Evolutionary conservation across 2,329 filamentous ascomycete species (phyloP), one percentile per base, ranked within the genome.

Genomic region (Chaetomium sp.): DNA sequence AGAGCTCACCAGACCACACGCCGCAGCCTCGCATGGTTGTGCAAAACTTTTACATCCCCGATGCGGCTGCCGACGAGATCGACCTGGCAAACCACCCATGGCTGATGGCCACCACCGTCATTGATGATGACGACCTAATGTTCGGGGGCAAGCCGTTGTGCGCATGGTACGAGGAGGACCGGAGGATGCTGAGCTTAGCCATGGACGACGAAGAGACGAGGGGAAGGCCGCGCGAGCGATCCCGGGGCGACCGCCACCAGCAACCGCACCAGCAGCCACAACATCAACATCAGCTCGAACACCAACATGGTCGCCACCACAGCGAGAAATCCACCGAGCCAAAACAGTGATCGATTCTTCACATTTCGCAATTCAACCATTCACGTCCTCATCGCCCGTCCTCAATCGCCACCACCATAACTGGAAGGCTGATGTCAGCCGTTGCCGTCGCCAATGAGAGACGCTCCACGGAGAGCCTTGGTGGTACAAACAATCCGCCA

Each of bases 91-190:
- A 47, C 50, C 74, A 76, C 65, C 67, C 75, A 54, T 86, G 83
- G 84, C 80, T 84, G 67, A 78, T 82, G 61, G 80, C 82, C 38
- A 86, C 82, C 38, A 86, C 82, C 57, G 77, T 84, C 66, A 87
- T 87, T 70, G 84, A 87, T 63, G 85, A 87, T 71, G 84, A 86
- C 63, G 85, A 87, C 68, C 77, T 87, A 45, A 86, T 81, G 73
- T 87, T 87, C 70, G 83, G 84, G 63, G 85, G 85, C 70, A 87
- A 87, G 79, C 79, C 83, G 47, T 74, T 87, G 50, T 84, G 83
- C 73, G 76, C 80, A 19, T 86, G 84, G 84, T 85, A 87, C 73
- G 85, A 87, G 75, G 85, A 87, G 76, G 83, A 85, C 67, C 78
- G 82, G 50, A 75, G 79, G 57, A 76, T 79, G 21, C 73, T 80